phyloP scores from a whole-genome alignment of 352 stramenopile species.

The Globisporangium apiculatum region DNA sequence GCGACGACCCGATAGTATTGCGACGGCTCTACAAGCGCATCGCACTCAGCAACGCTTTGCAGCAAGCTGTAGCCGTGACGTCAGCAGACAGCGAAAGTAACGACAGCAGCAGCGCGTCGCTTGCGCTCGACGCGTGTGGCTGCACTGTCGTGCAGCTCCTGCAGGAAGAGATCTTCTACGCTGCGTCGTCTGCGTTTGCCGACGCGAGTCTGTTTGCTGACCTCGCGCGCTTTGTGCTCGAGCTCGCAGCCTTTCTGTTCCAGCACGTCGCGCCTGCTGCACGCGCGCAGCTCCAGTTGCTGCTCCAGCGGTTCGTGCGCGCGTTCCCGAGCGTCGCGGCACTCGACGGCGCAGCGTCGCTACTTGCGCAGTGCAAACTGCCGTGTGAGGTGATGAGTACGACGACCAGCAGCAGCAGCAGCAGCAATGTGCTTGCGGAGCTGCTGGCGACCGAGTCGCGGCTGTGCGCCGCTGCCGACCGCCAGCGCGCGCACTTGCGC shows the following conservation, averaged over 20 bases:
- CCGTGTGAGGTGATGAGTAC: neutral
- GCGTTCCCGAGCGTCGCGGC: slow-evolving; percentile 23
- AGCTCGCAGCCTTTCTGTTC: slow-evolving; percentile 21
- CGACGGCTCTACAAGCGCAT: slow-evolving; percentile 48
- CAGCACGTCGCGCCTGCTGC: slow-evolving; percentile 15
- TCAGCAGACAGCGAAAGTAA: too few relatives aligned
- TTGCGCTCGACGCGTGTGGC: slow-evolving; percentile 26
- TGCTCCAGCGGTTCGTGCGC: slow-evolving; percentile 22
- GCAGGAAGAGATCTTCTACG: slow-evolving; percentile 45
- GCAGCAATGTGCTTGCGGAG: neutral
- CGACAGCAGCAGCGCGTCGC: neutral
- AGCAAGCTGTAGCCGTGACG: too few relatives aligned
- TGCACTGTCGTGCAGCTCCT: slow-evolving; percentile 33
- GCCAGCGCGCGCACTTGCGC: slow-evolving; percentile 45
- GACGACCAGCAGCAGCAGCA: neutral
- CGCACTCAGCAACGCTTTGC: slow-evolving; percentile 37
- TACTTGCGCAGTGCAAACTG: slow-evolving; percentile 6
- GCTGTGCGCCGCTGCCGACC: slow-evolving; percentile 16
- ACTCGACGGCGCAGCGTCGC: slow-evolving; percentile 1
- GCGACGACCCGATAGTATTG: slow-evolving; percentile 15
- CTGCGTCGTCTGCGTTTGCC: slow-evolving; percentile 5
- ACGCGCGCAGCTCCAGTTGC: slow-evolving; percentile 21
- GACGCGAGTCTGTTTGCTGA: slow-evolving; percentile 16
- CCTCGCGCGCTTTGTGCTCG: slow-evolving; percentile 26
- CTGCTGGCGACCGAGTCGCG: slow-evolving; percentile 8